A percentile compares a stretch with the other conserved stretches of the same genome.
phyloP scores from a whole-genome alignment of 2,329 filamentous ascomycete species.

The Lachnellula hyalina region DNA sequence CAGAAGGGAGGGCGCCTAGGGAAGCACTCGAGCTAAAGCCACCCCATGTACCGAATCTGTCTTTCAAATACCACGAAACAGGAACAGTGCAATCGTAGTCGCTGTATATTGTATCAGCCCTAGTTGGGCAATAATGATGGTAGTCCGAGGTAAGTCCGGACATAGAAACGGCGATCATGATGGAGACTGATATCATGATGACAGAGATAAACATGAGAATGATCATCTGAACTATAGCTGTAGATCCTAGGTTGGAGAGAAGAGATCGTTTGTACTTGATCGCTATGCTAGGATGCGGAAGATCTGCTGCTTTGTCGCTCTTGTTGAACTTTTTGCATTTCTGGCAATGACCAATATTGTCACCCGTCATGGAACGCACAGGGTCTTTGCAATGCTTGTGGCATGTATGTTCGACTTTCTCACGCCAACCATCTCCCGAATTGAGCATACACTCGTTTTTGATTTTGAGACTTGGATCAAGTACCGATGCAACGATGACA shows the following conservation, averaged over 20 bases:
- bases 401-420: constrained; percentile 14
- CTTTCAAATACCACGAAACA: not conserved
- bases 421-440: constrained; percentile 19
- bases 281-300: constrained; percentile 21
- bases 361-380: constrained; percentile 11
- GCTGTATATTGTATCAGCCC: accelerated
- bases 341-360: constrained; percentile 21
- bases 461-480: constrained; percentile 18
- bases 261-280: constrained; percentile 23
- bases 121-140: not conserved
- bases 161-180: constrained; percentile 11
- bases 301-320: constrained; percentile 17
- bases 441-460: constrained; percentile 23
- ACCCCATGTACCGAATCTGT: constrained; percentile 15
- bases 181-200: constrained; percentile 11
- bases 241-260: constrained; percentile 18
- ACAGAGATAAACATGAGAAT: constrained; percentile 17
- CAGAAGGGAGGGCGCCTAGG: constrained; percentile 8
- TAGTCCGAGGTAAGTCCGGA: not conserved
- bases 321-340: constrained; percentile 22
- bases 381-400: constrained; percentile 22
- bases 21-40: constrained; percentile 15
- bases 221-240: constrained; percentile 19
- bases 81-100: not conserved
- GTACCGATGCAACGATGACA: constrained; percentile 21